These are phyloP conservation scores for Phaeolepiota aurea DNA, from an alignment of 768 basidiomycete species.

Conservation along the genomic window DNA sequence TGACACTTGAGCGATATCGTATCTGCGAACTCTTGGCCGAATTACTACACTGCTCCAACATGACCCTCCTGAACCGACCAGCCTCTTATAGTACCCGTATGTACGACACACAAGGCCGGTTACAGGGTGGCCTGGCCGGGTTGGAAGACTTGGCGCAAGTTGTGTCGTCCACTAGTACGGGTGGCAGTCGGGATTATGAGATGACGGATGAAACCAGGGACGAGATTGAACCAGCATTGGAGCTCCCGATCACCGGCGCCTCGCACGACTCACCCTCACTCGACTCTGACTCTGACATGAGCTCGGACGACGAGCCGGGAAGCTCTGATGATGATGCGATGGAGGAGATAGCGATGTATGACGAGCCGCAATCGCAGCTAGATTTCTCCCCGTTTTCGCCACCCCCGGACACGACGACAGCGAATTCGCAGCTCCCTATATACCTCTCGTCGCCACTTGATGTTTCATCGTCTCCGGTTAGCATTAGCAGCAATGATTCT, in stretches of 20 bases:
- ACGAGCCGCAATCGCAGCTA: constrained; percentile 35
- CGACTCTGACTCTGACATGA: constrained; percentile 78
- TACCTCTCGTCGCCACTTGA: constrained; percentile 21
- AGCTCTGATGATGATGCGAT: constrained; percentile 75
- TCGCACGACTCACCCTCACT: constrained; percentile 41
- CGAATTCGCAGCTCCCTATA: constrained; percentile 24
- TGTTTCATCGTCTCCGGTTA: constrained; percentile 20
- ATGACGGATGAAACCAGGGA: constrained; percentile 50
- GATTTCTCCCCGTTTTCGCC: constrained; percentile 15
- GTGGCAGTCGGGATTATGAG: constrained; percentile 45
- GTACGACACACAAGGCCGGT: constrained; percentile 78
- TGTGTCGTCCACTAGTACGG: constrained; percentile 57
- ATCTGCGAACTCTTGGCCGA: constrained; percentile 97
- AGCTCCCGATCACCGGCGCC: constrained; percentile 55
- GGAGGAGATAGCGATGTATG: constrained; percentile 78
- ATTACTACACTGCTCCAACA: constrained; percentile 94
- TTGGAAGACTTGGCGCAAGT: constrained; percentile 85
- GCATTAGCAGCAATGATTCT: constrained; percentile 4
- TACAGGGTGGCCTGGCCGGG: constrained; percentile 80
- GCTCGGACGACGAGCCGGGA: constrained; percentile 53
- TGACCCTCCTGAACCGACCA: constrained; percentile 87
- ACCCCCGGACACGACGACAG: constrained; percentile 8
- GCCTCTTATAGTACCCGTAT: constrained; percentile 48
- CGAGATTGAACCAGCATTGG: constrained; percentile 55
- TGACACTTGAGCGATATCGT: constrained; percentile 92